Conservation (phyloP, 495 filamentous ascomycete species). For the Jackrogersella multiformis region DNA sequence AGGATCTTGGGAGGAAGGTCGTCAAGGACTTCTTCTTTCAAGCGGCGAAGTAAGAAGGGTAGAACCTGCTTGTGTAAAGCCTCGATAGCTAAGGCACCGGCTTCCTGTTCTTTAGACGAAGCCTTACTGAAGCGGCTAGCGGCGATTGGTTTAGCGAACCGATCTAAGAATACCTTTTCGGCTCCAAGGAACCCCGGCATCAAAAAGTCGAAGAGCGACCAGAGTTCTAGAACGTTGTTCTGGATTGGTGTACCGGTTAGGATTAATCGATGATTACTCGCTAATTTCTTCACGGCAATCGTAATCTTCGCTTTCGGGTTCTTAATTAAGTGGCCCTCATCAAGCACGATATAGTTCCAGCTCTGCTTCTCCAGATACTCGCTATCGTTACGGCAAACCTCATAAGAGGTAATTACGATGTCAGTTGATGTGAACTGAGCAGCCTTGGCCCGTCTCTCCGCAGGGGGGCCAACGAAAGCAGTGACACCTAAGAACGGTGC, state of each 20-base stretch:
- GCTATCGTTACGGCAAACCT: slow-evolving; percentile 93
- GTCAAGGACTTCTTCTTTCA: slow-evolving; percentile 97
- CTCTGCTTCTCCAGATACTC: slow-evolving; percentile 82
- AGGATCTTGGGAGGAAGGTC: slow-evolving; percentile 98
- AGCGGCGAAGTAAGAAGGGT: slow-evolving; percentile 92
- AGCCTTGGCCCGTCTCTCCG: slow-evolving; percentile 75
- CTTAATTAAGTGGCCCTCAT: slow-evolving; percentile 98
- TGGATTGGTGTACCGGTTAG: slow-evolving; percentile 97
- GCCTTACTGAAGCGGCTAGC: slow-evolving; percentile 94
- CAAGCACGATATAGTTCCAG: slow-evolving; percentile 98
- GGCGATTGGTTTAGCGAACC: slow-evolving; percentile 97
- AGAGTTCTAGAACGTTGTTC: slow-evolving; percentile 97
- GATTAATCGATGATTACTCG: slow-evolving; percentile 93
- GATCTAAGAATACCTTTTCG: slow-evolving; percentile 96
- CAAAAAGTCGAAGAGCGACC: slow-evolving; percentile 98
- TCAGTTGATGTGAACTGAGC: slow-evolving; percentile 77
- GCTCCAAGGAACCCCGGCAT: slow-evolving; percentile 99
- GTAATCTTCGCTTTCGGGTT: slow-evolving; percentile 96
- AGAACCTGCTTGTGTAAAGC: slow-evolving; percentile 97
- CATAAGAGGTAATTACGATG: slow-evolving; percentile 96
- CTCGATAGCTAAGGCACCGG: slow-evolving; percentile 93
- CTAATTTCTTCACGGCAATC: slow-evolving; percentile 84
- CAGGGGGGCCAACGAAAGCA: slow-evolving; percentile 88
- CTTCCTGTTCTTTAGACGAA: slow-evolving; percentile 98
- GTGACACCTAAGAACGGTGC: slow-evolving; percentile 91